A percentile compares a stretch with the other conserved stretches of the same genome.
Conservation (phyloP, 164 flowering plant species). For the Platanus orientalis region DNA sequence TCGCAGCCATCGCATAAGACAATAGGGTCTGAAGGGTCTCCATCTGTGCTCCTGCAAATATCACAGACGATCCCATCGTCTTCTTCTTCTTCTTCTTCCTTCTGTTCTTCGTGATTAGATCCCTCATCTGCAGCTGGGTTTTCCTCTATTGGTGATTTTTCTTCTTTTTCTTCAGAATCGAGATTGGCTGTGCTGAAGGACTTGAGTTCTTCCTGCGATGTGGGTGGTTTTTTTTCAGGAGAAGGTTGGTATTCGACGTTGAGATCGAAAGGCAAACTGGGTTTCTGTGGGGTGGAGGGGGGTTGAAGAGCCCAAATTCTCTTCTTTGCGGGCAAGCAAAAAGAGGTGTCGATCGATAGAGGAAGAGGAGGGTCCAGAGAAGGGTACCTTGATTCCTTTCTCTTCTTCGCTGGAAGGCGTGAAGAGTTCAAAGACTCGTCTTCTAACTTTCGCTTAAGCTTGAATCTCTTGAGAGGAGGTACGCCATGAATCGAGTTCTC, state of each 20-base stretch:
- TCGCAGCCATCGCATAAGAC: conserved; percentile 95
- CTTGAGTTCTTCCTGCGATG: too few species aligned
- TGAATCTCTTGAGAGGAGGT: conserved; percentile 73
- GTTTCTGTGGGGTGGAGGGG: conserved; percentile 9
- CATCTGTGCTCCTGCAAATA: conserved; percentile 83
- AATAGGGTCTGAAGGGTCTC: conserved; percentile 79
- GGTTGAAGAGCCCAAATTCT: conserved; percentile 62
- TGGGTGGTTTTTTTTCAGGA: conserved; percentile 3
- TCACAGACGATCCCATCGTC: conserved; percentile 75
- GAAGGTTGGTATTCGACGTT: conserved; percentile 40
- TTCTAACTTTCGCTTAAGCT: conserved; percentile 39
- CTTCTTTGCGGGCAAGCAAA: conserved; percentile 75
- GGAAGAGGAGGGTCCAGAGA: conserved; percentile 7
- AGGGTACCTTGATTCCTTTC: conserved; percentile 45
- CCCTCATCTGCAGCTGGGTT: not conserved
- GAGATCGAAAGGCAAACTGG: conserved; percentile 38
- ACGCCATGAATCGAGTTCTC: conserved; percentile 37
- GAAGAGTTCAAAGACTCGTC: too few species aligned
- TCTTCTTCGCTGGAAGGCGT: conserved; percentile 89
- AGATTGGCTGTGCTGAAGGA: too few species aligned
- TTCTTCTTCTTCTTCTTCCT: conserved; percentile 1
- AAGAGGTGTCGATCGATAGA: conserved; percentile 11
- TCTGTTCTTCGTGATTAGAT: too few species aligned
- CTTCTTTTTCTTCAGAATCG: not conserved
- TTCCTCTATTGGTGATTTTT: not conserved